A percentile compares a stretch with the other conserved stretches of the same genome.
Evolutionary conservation across 495 filamentous ascomycete genomes (phyloP).

Genomic region (Penicillium canariense): DNA sequence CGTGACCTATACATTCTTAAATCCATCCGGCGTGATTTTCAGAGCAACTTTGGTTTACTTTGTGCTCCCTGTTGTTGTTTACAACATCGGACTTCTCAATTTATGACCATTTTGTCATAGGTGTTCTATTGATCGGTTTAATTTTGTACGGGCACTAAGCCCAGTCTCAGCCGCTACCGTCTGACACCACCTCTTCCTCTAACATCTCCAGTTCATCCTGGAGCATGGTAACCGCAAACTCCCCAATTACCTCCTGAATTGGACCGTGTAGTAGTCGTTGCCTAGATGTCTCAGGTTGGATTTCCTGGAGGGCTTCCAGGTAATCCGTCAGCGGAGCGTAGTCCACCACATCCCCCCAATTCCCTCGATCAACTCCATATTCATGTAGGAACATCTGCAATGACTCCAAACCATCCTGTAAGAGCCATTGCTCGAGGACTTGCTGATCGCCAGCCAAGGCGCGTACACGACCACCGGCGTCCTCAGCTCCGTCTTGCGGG

Average conservation of each 20-base stretch:
- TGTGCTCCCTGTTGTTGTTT: too few relatives aligned
- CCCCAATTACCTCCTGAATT: conserved; percentile 37
- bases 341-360: conserved; percentile 42
- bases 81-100: too few relatives aligned
- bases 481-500: neutral
- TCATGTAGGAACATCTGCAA: conserved; percentile 40
- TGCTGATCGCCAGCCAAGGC: conserved; percentile 32
- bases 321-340: conserved; percentile 39
- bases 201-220: conserved; percentile 41
- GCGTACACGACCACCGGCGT: conserved; percentile 8
- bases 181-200: conserved; percentile 23
- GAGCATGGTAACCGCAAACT: conserved; percentile 42
- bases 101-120: too few relatives aligned
- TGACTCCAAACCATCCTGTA: conserved; percentile 33
- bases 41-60: too few relatives aligned
- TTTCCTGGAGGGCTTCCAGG: conserved; percentile 31
- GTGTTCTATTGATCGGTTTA: too few relatives aligned
- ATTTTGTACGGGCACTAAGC: too few relatives aligned
- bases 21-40: too few relatives aligned
- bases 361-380: conserved; percentile 45
- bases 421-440: conserved; percentile 38
- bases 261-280: conserved; percentile 32
- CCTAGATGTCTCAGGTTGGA: conserved; percentile 29
- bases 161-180: neutral
- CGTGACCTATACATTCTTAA: too few relatives aligned